Conservation (phyloP, 192 early-diverging fungal species). For the Linnemannia exigua region DNA sequence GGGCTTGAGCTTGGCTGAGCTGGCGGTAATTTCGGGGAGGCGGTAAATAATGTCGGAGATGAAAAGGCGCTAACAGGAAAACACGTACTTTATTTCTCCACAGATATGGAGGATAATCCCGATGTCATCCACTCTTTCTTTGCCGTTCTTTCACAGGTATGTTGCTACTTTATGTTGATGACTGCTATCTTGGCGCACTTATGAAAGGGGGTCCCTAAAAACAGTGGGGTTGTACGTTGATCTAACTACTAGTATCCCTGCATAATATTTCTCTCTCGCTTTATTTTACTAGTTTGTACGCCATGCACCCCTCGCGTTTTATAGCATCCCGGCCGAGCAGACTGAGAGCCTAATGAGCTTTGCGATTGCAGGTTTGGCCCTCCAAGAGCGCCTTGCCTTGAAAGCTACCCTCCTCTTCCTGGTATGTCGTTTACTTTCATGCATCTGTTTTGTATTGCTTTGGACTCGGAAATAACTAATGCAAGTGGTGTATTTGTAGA, state of each 20-base stretch:
- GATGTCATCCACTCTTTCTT: slow-evolving; percentile 67
- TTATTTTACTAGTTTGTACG: slow-evolving; percentile 59
- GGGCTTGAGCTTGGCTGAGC: background rate
- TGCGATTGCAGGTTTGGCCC: slow-evolving; percentile 61
- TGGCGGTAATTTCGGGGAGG: background rate
- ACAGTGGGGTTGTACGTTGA: background rate
- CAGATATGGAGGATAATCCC: slow-evolving; percentile 69
- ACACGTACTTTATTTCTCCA: background rate
- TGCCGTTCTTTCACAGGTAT: slow-evolving; percentile 63
- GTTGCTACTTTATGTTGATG: background rate
- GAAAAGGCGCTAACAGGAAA: background rate
- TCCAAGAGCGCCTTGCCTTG: slow-evolving; percentile 68
- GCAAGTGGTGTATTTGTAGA: slow-evolving; percentile 21
- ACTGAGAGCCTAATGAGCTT: slow-evolving; percentile 61
- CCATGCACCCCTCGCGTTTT: slow-evolving; percentile 67
- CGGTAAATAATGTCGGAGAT: background rate
- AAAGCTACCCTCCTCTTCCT: slow-evolving; percentile 66
- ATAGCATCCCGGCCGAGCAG: slow-evolving; percentile 60
- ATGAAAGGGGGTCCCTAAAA: too few relatives aligned
- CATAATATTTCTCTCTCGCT: background rate
- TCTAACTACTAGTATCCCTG: background rate
- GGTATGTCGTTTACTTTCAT: slow-evolving; percentile 36
- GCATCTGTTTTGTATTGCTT: background rate
- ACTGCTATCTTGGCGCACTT: background rate
- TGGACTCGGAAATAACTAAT: background rate